Evolutionary conservation across 352 stramenopile genomes (phyloP), one percentile per base, ranked within the genome.

Genomic region (Phytopythium kandeliae): DNA sequence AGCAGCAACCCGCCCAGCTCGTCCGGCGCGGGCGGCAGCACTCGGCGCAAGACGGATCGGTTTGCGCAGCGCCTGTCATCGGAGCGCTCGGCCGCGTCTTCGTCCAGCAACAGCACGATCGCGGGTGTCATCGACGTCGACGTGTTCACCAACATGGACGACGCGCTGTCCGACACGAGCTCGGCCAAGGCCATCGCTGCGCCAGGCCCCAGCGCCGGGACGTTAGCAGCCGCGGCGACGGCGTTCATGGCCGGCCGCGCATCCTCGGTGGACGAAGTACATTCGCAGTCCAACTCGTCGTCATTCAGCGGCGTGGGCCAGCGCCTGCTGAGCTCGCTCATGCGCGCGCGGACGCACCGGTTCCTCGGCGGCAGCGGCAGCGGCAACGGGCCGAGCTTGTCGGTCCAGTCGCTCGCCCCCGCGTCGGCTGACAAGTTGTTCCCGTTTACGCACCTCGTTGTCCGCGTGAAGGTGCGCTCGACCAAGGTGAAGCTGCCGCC

Each of bases 61-160:
- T 43, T 42, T 21, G 47, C 47, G 22, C 47, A 26, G 13, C 47
- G 47, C 21, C 16, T 53, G 24, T 63, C 65, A 16, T 60, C 58
- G 8, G 38, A 55, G 2, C 51, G 51, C 11, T 78, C 63, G 4
- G 62, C 51, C 2, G 35, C 63, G 12, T 70, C 60, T 3, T 70
- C 69, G 3, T 71, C 67, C 2, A 71, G 58, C 11, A 59, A 55
- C n/a, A 65, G 57, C 4, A 65, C 66, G 1, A 78, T 90, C 17
- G 71, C 79, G 16, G 82, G 82, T 40, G 82, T 93, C 40, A 78
- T 91, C 16, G 74, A 90, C 24, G 82, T 93, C 36, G 74, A 93
- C 51, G 82, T 93, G 10, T 93, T 89, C 48, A 85, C 67, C 10
- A 88, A 60, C 36, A 62, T 93, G 2, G 79, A 91, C 12, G 70